These are phyloP conservation scores for Chlamydomonas eustigma DNA, from an alignment of 139 green algal species.

Conservation along the genomic window DNA sequence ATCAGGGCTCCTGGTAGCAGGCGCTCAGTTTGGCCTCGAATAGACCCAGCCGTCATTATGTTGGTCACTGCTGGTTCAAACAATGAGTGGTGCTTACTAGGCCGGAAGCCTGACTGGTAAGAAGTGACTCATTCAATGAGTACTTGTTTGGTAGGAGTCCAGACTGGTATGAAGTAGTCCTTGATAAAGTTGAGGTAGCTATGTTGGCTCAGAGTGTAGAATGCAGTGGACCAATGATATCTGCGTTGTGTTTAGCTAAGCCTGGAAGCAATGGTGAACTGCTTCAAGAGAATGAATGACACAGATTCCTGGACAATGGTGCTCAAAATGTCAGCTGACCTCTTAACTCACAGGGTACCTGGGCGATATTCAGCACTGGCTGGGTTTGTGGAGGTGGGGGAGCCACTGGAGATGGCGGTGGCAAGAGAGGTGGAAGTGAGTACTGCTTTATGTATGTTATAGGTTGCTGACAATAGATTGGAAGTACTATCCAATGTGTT, in stretches of 20 bases:
- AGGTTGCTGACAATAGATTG: background rate
- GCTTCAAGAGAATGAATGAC: too few relatives aligned
- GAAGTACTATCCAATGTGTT: too few relatives aligned
- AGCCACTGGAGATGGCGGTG: slow-evolving; percentile 77
- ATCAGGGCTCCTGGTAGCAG: background rate
- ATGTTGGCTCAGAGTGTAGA: too few relatives aligned
- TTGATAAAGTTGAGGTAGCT: too few relatives aligned
- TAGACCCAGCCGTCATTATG: slow-evolving; percentile 12
- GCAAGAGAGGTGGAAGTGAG: slow-evolving; percentile 60
- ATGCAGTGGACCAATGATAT: too few relatives aligned
- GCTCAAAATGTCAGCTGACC: too few relatives aligned
- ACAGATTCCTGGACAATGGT: too few relatives aligned
- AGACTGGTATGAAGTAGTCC: too few relatives aligned
- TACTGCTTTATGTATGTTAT: background rate
- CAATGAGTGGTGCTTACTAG: slow-evolving; percentile 5
- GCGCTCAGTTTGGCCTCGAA: background rate
- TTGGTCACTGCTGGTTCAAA: background rate
- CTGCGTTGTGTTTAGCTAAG: too few relatives aligned
- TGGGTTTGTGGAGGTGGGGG: slow-evolving; percentile 75
- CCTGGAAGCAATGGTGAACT: too few relatives aligned
- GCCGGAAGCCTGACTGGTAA: background rate
- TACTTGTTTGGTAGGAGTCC: too few relatives aligned
- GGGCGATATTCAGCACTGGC: slow-evolving; percentile 59
- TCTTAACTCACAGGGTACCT: slow-evolving; percentile 27
- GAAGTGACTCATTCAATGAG: too few relatives aligned